A percentile compares a stretch with the other conserved stretches of the same genome.
phyloP scores from a whole-genome alignment of 768 basidiomycete species.

The Crucibulum laeve region DNA sequence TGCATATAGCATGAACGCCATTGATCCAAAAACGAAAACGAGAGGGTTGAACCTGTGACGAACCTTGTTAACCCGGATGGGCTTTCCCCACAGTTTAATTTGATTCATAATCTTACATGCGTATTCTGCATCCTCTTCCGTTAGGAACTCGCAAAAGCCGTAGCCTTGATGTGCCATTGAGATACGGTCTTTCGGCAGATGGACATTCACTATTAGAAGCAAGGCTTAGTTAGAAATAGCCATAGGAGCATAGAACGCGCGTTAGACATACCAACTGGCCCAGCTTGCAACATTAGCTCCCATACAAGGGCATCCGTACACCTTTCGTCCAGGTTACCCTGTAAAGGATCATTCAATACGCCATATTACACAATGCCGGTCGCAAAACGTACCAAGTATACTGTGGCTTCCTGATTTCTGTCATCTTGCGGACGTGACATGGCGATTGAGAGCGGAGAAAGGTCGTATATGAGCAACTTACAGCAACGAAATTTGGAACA shows the following conservation, averaged over 20 bases:
- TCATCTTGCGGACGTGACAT: constrained; percentile 82
- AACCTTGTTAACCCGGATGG: constrained; percentile 98
- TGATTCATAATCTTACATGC: constrained; percentile 99
- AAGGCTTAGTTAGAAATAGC: not conserved
- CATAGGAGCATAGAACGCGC: not conserved
- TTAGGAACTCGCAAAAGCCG: constrained; percentile 99
- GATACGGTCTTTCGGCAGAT: constrained; percentile 96
- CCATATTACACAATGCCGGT: not conserved
- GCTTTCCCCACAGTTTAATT: constrained; percentile 98
- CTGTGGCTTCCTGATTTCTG: constrained; percentile 88
- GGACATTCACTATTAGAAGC: constrained; percentile 78
- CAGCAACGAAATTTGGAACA: not conserved
- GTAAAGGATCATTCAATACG: constrained; percentile 5
- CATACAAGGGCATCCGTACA: constrained; percentile 92
- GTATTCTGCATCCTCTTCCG: constrained; percentile 99
- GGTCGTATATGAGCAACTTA: too few relatives aligned
- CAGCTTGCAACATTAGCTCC: constrained; percentile 99
- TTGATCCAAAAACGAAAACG: too few relatives aligned
- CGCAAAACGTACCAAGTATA: constrained; percentile 61
- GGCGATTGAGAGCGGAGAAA: too few relatives aligned
- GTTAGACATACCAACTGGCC: constrained; percentile 80
- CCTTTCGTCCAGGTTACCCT: constrained; percentile 98
- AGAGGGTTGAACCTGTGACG: constrained; percentile 32
- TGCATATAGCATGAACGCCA: too few relatives aligned
- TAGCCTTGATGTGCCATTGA: constrained; percentile 99